Percentiles rank a stretch among this genome's conserved stretches.
Evolutionary conservation across 2,329 filamentous ascomycete species (phyloP).

Genomic region (Aspergillus ochraceus): DNA sequence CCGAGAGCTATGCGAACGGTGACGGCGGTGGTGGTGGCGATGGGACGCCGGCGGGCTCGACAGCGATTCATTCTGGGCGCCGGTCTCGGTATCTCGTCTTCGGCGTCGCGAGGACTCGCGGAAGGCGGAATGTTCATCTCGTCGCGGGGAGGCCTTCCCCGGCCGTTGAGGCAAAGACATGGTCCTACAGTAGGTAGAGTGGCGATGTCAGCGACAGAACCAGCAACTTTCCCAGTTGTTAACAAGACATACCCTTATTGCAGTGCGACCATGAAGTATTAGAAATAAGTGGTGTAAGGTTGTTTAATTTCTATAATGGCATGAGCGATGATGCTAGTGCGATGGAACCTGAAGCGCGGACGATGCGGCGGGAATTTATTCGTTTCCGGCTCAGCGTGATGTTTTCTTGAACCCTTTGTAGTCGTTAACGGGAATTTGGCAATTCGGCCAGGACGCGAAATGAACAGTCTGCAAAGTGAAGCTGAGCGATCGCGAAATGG

Average conservation of each 20-base stretch:
- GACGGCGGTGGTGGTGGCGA: slow-evolving; percentile 41
- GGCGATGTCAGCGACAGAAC: not conserved
- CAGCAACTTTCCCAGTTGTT: not conserved
- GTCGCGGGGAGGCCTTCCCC: slow-evolving; percentile 60
- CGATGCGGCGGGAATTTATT: not conserved
- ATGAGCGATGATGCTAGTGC: not conserved
- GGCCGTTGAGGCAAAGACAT: slow-evolving; percentile 62
- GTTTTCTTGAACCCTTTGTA: not conserved
- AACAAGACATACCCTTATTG: not conserved
- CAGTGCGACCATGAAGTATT: not conserved
- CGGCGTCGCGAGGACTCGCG: slow-evolving; percentile 69
- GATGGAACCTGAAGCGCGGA: not conserved
- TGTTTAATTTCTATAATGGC: not conserved
- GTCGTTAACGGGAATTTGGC: not conserved
- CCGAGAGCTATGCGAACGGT: slow-evolving; percentile 48
- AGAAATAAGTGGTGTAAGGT: not conserved
- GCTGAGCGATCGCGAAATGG: not conserved
- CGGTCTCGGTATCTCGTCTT: slow-evolving; percentile 70
- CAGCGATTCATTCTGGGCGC: slow-evolving; percentile 43
- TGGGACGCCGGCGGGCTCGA: slow-evolving; percentile 33
- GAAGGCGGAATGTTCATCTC: slow-evolving; percentile 64
- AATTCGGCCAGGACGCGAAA: not conserved
- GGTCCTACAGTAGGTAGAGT: slow-evolving; percentile 9
- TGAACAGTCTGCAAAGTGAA: not conserved
- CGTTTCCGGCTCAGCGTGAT: not conserved